phyloP scores from a whole-genome alignment of 352 stramenopile species.

The Phytopythium delawarense region DNA sequence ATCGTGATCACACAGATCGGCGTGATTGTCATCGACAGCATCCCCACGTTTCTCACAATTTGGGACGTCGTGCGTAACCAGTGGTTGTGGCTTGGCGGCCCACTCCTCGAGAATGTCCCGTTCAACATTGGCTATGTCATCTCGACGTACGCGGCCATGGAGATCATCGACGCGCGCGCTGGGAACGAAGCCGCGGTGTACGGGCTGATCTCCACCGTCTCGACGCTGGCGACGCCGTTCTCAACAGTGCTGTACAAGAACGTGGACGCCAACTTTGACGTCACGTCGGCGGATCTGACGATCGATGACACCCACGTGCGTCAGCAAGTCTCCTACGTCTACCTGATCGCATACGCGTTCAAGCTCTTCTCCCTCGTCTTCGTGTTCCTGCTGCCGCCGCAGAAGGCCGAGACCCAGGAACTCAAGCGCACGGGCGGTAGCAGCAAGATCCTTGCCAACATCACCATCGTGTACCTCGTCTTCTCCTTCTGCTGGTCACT shows the following conservation, averaged over 20 bases:
- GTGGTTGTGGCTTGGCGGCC: conserved; percentile 54
- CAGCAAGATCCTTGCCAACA: conserved; percentile 31
- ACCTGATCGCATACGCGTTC: conserved; percentile 32
- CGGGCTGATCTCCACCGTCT: conserved; percentile 37
- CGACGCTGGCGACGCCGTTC: conserved; percentile 35
- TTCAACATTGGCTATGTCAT: conserved; percentile 43
- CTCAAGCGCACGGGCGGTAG: conserved; percentile 30
- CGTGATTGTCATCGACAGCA: conserved; percentile 35
- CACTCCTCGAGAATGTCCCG: conserved; percentile 38
- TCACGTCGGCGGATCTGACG: conserved; percentile 32
- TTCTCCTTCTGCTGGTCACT: conserved; percentile 50
- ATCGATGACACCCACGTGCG: conserved; percentile 29
- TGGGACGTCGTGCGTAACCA: conserved; percentile 47
- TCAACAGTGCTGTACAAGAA: conserved; percentile 50
- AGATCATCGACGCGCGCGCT: conserved; percentile 42
- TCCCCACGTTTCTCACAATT: conserved; percentile 45
- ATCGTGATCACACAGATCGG: conserved; percentile 30
- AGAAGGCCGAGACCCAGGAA: conserved; percentile 50
- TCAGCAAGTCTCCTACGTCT: conserved; percentile 33
- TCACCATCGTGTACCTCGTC: conserved; percentile 29
- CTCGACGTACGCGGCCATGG: conserved; percentile 44
- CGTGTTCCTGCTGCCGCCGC: conserved; percentile 38
- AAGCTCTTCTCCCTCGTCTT: conserved; percentile 38
- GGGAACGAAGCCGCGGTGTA: conserved; percentile 48
- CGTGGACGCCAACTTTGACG: conserved; percentile 46